Conservation (phyloP, 257 asterid genomes). For the Capsicum pubescens region DNA sequence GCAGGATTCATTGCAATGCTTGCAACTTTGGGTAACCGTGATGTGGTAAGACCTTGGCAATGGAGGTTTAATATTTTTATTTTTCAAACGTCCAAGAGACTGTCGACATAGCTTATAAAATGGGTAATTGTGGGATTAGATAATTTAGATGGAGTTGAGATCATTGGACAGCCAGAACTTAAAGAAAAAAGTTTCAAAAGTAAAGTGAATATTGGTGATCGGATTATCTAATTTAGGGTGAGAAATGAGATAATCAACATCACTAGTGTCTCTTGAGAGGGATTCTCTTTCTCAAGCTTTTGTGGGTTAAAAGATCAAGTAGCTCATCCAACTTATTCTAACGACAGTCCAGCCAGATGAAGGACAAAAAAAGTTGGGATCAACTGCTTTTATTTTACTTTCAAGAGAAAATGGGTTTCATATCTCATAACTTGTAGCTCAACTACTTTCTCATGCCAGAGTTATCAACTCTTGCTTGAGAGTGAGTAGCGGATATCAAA, state of each 20-base stretch:
- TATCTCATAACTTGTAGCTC: not conserved
- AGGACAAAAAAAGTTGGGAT: not conserved
- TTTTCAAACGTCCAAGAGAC: not conserved
- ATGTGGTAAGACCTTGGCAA: constrained; percentile 67
- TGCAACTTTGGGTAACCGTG: constrained; percentile 93
- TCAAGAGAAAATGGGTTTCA: not conserved
- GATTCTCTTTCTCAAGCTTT: constrained; percentile 14
- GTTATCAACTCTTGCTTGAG: no score
- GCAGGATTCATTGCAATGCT: constrained; percentile 96
- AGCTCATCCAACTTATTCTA: not conserved
- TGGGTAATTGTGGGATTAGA: not conserved
- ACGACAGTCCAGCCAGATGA: not conserved
- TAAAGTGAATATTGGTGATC: not conserved
- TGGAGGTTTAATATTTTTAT: not conserved
- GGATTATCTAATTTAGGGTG: not conserved
- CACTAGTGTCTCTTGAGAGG: constrained; percentile 4
- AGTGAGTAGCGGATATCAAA: no score
- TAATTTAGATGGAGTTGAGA: not conserved
- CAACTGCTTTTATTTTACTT: constrained; percentile 9
- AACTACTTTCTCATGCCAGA: not conserved
- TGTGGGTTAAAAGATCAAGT: not conserved
- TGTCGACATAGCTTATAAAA: not conserved
- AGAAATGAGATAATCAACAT: not conserved
- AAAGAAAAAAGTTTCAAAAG: not conserved
- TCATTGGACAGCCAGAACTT: not conserved